Base-by-base conservation (phyloP, 352 stramenopile genomes). In the Elongisporangium prolatum region DNA sequence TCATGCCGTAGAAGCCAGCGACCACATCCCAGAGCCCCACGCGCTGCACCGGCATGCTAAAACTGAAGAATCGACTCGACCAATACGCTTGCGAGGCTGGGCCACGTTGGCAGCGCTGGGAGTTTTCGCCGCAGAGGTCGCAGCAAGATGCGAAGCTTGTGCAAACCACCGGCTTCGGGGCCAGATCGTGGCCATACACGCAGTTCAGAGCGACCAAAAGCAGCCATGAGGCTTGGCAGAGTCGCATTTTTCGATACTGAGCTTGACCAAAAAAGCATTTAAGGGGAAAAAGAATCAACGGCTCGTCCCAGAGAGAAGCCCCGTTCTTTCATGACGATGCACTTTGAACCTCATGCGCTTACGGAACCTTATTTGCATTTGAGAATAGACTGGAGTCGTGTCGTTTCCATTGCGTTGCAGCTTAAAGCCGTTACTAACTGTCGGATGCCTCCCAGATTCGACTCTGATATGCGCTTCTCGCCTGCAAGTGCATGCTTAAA, bases 1-100 rank as follows among this genome's bases (percentile, higher is more conserved):
- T 74, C 60, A 79, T 81, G 25, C 77, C 65, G 56, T 86, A 86
- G 38, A 76, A 74, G 24, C 60, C 63, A 50, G 78, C 75, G 5
- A 75, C 63, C 50, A 80, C 68, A 52, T 86, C 76, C 71, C 72
- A 81, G 63, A 83, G 67, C 34, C 67, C 64, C 18, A 77, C 49
- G 34, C 48, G 44, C n/a, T 79, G 22, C 0, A 54, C 56, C n/a
- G 77, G 77, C 28, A 65, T 50, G 52, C 72, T 84, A 63, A 81
- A 71, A 65, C 69, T 81, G 70, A 86, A 86, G 62, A 83, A 72
- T 7, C 54, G 58, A 21, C 69, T 75, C 9, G 68, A 69, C 24
- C 83, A 4, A 51, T 72, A 54, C 51, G 57, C 73, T 52, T 65
- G 68, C 60, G 67, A 81, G 67, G 74, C 84, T 22, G 77, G 74